Conservation (phyloP, 208 protist species). For the Leishmania tropica region DNA sequence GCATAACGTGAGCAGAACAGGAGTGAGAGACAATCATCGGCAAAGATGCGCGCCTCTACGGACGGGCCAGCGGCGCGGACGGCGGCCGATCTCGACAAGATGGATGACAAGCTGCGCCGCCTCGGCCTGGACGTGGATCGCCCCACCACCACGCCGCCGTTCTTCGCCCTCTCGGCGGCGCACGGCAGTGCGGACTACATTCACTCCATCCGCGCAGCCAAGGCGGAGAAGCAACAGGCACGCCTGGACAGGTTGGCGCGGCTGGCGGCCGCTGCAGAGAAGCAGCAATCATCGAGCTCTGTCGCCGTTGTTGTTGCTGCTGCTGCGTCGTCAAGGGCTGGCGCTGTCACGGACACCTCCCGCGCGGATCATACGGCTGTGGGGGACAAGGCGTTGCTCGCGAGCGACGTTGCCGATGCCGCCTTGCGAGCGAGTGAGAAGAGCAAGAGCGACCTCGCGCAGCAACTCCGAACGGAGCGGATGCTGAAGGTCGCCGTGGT, state of each 20-base stretch:
- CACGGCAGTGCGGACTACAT: slow-evolving; percentile 44
- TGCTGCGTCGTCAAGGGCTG: background rate
- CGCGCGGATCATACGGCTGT: slow-evolving; percentile 22
- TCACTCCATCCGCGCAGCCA: slow-evolving; percentile 48
- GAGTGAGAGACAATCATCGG: background rate
- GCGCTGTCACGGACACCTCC: background rate
- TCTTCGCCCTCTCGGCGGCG: background rate
- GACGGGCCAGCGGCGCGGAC: slow-evolving; percentile 41
- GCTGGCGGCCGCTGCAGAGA: slow-evolving; percentile 49
- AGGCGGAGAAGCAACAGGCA: slow-evolving; percentile 51
- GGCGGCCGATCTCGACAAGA: slow-evolving; percentile 47
- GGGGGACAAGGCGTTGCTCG: slow-evolving; percentile 32
- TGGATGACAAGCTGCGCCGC: slow-evolving; percentile 82
- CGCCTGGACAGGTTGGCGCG: slow-evolving; percentile 68
- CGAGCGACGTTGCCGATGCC: slow-evolving; percentile 16
- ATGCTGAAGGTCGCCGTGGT: slow-evolving; percentile 35
- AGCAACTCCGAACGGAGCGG: slow-evolving; percentile 27
- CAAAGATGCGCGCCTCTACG: slow-evolving; percentile 8
- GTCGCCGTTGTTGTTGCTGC: background rate
- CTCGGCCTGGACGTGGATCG: slow-evolving; percentile 51
- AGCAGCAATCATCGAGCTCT: slow-evolving; percentile 21
- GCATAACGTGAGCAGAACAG: background rate
- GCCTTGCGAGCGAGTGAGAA: slow-evolving; percentile 13
- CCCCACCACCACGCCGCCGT: slow-evolving; percentile 9
- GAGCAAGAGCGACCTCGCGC: background rate